Evolutionary conservation across 306 rosid genomes (phyloP).

Genomic region (Rosa multiflora): DNA sequence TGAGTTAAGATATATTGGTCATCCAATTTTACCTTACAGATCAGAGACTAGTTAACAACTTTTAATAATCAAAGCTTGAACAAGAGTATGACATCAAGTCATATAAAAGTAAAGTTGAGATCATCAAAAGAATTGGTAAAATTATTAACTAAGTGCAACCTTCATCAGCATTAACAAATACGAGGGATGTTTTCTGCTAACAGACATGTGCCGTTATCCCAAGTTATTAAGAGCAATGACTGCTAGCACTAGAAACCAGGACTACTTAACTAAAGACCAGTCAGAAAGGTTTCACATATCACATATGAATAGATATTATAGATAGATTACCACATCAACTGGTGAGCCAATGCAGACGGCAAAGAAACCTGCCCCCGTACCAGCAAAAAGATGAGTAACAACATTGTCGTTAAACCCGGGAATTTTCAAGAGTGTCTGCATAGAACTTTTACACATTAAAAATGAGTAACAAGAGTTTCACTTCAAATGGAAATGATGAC

Average conservation of each 20-base stretch:
- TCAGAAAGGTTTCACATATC: not conserved
- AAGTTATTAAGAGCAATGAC: no score
- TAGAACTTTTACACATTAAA: slow-evolving; percentile 7
- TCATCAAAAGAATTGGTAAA: not conserved
- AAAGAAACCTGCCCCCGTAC: slow-evolving; percentile 70
- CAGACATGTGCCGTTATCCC: not conserved
- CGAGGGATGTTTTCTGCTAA: slow-evolving; percentile 2
- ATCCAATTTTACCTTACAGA: not conserved
- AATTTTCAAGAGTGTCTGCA: slow-evolving; percentile 79
- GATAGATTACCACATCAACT: slow-evolving; percentile 80
- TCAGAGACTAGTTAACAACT: not conserved
- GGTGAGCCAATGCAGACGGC: slow-evolving; percentile 98
- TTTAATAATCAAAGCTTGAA: not conserved
- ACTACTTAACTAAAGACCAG: slow-evolving; percentile 1
- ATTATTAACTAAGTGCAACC: not conserved
- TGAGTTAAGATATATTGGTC: not conserved
- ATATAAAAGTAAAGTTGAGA: not conserved
- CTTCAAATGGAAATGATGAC: slow-evolving; percentile 15
- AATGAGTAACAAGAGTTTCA: slow-evolving; percentile 3
- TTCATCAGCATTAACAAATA: no score
- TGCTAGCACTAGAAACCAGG: not conserved
- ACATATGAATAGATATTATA: slow-evolving; percentile 11
- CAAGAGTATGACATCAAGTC: not conserved
- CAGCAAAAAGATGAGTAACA: slow-evolving; percentile 76
- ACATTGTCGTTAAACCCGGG: slow-evolving; percentile 91